Base-by-base conservation (phyloP, 1,284 basidiomycete genomes). In the Puccinia triticina region DNA sequence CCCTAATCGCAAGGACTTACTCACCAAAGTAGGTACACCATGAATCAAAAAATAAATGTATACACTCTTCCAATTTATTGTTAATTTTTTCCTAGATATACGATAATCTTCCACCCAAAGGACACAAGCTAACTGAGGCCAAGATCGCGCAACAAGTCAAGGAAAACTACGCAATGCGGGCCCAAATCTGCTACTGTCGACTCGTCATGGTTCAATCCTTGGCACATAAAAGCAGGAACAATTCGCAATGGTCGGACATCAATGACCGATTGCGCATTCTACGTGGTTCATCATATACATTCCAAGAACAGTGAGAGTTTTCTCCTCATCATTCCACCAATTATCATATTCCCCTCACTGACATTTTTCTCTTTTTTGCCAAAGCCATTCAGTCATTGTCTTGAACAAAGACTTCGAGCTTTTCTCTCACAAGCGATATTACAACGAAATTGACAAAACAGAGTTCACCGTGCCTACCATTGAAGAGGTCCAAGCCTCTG, bases 201-300 rank as follows among this genome's bases (percentile, higher is more conserved):
- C 53, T 55, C 23, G 53, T 55, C 53, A 55, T 55, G 53, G 53
- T 55, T 12, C 23, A 55, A 12, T 55, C 23, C 53, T 55, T 12
- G 10, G 53, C 23, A 55, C 53, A 55, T 21, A 55, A 55, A 55
- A 12, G 11, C 53, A 55, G 23, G 53, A 55, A 55, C 11, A 21
- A 55, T 55, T 55, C 18, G 53, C 53, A 55, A 55, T 55, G 53
- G 53, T 55, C 53, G 53, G 53, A 55, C 53, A 55, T 55, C 23
- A 21, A 55, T 55, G 53, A 55, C 10, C 53, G 23, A 55, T 55
- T 55, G 53, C 11, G 11, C 23, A 21, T 55, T 21, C 53, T 55
- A 55, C 53, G 23, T 12, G 53, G 53, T 55, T 55, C 53, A 21
- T 55, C 23, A 21, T 55, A n/a, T n/a, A n/a, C n/a, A n/a, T n/a